Percentiles rank a stretch among this genome's conserved stretches.
These are phyloP conservation scores for Plasmodium coatneyi DNA, from an alignment of 169 alveolate species.

Conservation along the genomic window DNA sequence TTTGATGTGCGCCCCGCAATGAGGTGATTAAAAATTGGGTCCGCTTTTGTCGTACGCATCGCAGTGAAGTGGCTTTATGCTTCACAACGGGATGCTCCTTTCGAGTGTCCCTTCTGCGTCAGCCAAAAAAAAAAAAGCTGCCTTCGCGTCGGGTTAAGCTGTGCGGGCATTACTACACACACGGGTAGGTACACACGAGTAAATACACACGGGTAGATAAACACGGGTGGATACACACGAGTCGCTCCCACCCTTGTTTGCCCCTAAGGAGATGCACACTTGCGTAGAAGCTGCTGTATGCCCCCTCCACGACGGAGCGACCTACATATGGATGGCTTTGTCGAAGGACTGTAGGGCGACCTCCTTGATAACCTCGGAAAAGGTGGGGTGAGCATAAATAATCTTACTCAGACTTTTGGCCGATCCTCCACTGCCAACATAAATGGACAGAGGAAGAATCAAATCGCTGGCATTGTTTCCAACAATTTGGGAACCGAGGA, in stretches of 20 bases:
- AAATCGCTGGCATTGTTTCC: conserved; percentile 98
- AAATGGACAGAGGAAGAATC: conserved; percentile 94
- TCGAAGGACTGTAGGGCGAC: conserved; percentile 95
- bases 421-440: conserved; percentile 96
- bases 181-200: neutral
- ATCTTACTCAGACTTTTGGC: conserved; percentile 96
- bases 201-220: neutral
- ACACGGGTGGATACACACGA: neutral
- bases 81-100: neutral
- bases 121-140: neutral
- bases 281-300: neutral
- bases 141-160: neutral
- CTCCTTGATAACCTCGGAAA: conserved; percentile 97
- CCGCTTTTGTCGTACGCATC: neutral
- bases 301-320: neutral
- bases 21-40: neutral
- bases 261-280: neutral
- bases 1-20: neutral
- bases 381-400: conserved; percentile 99
- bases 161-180: neutral
- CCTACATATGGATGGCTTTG: conserved; percentile 94
- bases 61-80: neutral
- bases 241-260: neutral
- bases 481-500: conserved; percentile 98
- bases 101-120: neutral